These are phyloP conservation scores for Penicillium psychrosexuale DNA, from an alignment of 2,329 filamentous ascomycete genomes.

Conservation along the genomic window DNA sequence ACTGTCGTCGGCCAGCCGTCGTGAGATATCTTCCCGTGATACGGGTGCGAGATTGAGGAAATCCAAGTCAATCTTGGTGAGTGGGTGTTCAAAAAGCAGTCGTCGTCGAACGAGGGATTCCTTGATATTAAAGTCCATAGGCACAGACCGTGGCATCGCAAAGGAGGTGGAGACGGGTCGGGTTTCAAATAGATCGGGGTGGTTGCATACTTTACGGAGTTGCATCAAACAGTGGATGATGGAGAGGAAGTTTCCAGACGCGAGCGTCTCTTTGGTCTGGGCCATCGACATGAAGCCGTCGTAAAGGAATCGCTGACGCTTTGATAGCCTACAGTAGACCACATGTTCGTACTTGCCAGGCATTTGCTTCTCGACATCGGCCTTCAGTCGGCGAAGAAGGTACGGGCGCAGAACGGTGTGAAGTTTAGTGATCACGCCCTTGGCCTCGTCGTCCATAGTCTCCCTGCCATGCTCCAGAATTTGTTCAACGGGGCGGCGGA, in stretches of 20 bases:
- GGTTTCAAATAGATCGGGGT: slow-evolving; percentile 94
- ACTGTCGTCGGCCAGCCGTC: slow-evolving; percentile 50
- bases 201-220: slow-evolving; percentile 94
- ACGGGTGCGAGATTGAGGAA: slow-evolving; percentile 78
- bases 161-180: slow-evolving; percentile 96
- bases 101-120: slow-evolving; percentile 67
- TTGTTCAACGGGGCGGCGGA: slow-evolving; percentile 90
- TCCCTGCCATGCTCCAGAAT: slow-evolving; percentile 93
- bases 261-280: slow-evolving; percentile 82
- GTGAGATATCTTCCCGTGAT: slow-evolving; percentile 64
- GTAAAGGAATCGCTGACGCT: slow-evolving; percentile 91
- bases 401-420: slow-evolving; percentile 94
- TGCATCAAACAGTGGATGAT: slow-evolving; percentile 99
- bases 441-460: slow-evolving; percentile 90
- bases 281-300: slow-evolving; percentile 91
- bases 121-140: slow-evolving; percentile 69
- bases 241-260: slow-evolving; percentile 91
- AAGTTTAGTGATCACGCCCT: slow-evolving; percentile 85
- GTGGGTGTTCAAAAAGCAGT: slow-evolving; percentile 60
- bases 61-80: slow-evolving; percentile 65
- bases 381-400: slow-evolving; percentile 83
- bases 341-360: slow-evolving; percentile 97
- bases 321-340: slow-evolving; percentile 90
- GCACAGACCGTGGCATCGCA: slow-evolving; percentile 77
- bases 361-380: slow-evolving; percentile 98